Conservation (phyloP, 2,329 filamentous ascomycete genomes). For the Colletotrichum sp. region DNA sequence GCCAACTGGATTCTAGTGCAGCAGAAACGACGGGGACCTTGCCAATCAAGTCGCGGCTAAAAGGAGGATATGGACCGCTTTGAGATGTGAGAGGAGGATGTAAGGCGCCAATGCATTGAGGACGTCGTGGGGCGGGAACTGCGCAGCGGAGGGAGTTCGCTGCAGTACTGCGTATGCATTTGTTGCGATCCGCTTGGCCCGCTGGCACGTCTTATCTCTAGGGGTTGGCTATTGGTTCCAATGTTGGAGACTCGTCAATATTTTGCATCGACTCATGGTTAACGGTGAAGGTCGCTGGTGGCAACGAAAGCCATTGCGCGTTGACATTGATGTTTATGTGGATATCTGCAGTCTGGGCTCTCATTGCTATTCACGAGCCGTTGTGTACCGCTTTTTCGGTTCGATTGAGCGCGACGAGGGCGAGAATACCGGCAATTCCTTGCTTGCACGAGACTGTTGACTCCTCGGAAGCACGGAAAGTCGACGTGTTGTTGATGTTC, state of each 20-base stretch:
- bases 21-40: background rate
- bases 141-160: background rate
- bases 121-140: background rate
- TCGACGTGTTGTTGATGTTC: background rate
- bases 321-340: background rate
- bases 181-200: background rate
- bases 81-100: background rate
- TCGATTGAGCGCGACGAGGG: background rate
- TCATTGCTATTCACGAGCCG: background rate
- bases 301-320: background rate
- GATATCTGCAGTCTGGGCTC: background rate
- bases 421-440: background rate
- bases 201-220: background rate
- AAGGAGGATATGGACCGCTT: background rate
- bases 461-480: background rate
- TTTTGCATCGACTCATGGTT: background rate
- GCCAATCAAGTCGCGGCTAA: constrained; percentile 1
- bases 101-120: constrained; percentile 18
- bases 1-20: background rate
- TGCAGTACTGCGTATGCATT: background rate
- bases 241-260: background rate
- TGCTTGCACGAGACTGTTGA: background rate
- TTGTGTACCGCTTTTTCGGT: background rate
- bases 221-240: background rate
- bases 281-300: background rate